These are phyloP conservation scores for Malassezia dermatis DNA, from an alignment of 1,284 basidiomycete species.

Conservation along the genomic window DNA sequence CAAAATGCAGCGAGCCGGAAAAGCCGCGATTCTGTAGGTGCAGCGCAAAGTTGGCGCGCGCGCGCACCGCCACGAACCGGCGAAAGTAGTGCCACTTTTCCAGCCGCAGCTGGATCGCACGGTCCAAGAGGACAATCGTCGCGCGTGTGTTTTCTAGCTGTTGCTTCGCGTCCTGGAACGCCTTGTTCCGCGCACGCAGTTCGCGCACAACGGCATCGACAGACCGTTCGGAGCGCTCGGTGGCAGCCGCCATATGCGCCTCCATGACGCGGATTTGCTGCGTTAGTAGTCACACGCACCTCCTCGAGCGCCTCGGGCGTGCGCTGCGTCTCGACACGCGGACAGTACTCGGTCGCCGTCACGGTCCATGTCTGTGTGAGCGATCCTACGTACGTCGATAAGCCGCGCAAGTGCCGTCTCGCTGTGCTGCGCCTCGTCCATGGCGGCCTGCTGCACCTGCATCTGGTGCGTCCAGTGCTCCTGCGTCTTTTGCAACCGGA, in stretches of 20 bases:
- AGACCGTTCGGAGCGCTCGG: neutral
- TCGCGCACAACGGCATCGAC: constrained; percentile 14
- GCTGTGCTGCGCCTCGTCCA: constrained; percentile 53
- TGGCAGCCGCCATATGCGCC: constrained; percentile 6
- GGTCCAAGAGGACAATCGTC: constrained; percentile 28
- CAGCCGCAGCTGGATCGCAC: constrained; percentile 60
- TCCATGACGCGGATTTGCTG: constrained; percentile 15
- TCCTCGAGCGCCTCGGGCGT: constrained; percentile 54
- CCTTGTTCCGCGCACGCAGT: constrained; percentile 54
- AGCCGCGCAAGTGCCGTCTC: constrained; percentile 55
- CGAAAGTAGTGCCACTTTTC: constrained; percentile 77
- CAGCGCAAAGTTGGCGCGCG: constrained; percentile 68
- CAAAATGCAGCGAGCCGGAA: constrained; percentile 55
- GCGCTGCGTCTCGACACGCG: constrained; percentile 55
- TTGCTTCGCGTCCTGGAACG: constrained; percentile 59
- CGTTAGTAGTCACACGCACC: neutral
- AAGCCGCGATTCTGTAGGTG: constrained; percentile 69
- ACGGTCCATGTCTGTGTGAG: constrained; percentile 22
- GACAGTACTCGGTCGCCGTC: constrained; percentile 59
- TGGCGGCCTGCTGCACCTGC: constrained; percentile 31
- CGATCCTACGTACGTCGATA: constrained; percentile 6
- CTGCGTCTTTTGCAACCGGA: constrained; percentile 20
- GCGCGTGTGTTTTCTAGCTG: constrained; percentile 59
- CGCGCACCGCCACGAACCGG: constrained; percentile 69
- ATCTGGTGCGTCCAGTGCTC: constrained; percentile 25